Evolutionary conservation across 2,329 filamentous ascomycete species (phyloP).

Genomic region (Colletotrichum cereale): DNA sequence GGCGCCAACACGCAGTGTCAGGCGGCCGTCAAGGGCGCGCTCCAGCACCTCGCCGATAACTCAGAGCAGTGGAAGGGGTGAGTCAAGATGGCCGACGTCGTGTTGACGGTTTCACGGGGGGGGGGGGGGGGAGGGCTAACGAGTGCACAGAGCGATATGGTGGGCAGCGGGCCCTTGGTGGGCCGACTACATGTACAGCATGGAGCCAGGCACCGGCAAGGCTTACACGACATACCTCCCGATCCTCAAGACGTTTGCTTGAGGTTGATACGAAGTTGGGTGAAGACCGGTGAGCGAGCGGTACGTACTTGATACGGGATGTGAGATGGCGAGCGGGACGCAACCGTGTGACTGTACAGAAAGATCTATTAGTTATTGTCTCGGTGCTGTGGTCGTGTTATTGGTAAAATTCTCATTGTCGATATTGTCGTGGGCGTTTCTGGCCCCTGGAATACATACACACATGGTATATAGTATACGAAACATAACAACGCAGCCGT

Average conservation of each 20-base stretch:
- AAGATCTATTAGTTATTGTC: neutral
- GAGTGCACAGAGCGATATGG: slow-evolving; percentile 60
- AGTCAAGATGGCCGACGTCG: neutral
- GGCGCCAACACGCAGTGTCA: slow-evolving; percentile 60
- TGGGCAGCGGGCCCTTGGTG: slow-evolving; percentile 64
- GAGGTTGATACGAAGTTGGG: neutral
- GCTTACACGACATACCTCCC: slow-evolving; percentile 47
- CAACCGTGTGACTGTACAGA: too few species aligned
- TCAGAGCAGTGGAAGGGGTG: slow-evolving; percentile 63
- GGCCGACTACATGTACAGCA: slow-evolving; percentile 57
- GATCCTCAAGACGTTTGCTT: slow-evolving; percentile 33
- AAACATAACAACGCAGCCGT: slow-evolving; percentile 14
- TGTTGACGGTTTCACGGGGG: neutral
- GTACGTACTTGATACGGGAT: neutral
- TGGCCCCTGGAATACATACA: slow-evolving; percentile 17
- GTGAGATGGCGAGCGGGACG: too few species aligned
- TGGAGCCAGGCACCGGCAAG: slow-evolving; percentile 54
- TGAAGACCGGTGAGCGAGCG: neutral
- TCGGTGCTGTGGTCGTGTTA: neutral
- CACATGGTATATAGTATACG: neutral
- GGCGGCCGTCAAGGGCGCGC: slow-evolving; percentile 60
- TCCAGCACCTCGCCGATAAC: slow-evolving; percentile 62
- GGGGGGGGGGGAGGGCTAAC: neutral
- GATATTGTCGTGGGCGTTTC: slow-evolving; percentile 18
- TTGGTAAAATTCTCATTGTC: slow-evolving; percentile 15